Evolutionary conservation across 495 filamentous ascomycete genomes (phyloP).

Genomic region (Hypoxylon fragiforme): DNA sequence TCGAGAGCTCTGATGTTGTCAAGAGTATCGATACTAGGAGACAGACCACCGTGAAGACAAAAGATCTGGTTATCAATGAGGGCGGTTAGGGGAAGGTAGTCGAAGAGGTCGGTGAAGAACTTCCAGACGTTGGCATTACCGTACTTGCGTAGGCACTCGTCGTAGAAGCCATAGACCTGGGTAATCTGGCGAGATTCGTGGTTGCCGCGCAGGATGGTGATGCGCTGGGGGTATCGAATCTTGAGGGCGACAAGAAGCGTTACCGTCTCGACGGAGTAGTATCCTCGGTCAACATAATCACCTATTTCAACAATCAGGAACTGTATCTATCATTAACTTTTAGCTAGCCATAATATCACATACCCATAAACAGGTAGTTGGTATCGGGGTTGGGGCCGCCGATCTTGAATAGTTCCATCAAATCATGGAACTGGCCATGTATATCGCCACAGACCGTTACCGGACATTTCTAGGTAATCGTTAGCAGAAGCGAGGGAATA

Average conservation of each 20-base stretch:
- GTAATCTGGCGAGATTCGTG: conserved; percentile 98
- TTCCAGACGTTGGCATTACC: conserved; percentile 99
- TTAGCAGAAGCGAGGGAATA: conserved; percentile 32
- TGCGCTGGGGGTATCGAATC: conserved; percentile 93
- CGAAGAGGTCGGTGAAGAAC: conserved; percentile 98
- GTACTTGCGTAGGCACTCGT: conserved; percentile 96
- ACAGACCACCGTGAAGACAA: conserved; percentile 95
- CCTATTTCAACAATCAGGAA: conserved; percentile 53
- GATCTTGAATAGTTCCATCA: conserved; percentile 95
- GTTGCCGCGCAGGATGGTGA: conserved; percentile 95
- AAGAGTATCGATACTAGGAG: conserved; percentile 94
- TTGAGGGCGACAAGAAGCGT: conserved; percentile 92
- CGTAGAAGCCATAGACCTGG: conserved; percentile 97
- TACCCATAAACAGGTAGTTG: conserved; percentile 96
- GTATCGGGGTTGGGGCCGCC: conserved; percentile 90
- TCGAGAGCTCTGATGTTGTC: conserved; percentile 97
- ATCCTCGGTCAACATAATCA: conserved; percentile 95
- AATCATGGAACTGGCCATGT: conserved; percentile 89
- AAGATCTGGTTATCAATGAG: conserved; percentile 99
- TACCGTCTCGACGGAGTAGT: conserved; percentile 96
- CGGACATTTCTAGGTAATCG: conserved; percentile 74
- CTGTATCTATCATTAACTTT: background rate
- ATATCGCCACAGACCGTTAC: conserved; percentile 94
- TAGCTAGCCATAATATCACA: conserved; percentile 23
- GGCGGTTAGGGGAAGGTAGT: conserved; percentile 96